These are phyloP conservation scores for Plasmodium gallinaceum DNA, from an alignment of 169 alveolate species.

Conservation along the genomic window DNA sequence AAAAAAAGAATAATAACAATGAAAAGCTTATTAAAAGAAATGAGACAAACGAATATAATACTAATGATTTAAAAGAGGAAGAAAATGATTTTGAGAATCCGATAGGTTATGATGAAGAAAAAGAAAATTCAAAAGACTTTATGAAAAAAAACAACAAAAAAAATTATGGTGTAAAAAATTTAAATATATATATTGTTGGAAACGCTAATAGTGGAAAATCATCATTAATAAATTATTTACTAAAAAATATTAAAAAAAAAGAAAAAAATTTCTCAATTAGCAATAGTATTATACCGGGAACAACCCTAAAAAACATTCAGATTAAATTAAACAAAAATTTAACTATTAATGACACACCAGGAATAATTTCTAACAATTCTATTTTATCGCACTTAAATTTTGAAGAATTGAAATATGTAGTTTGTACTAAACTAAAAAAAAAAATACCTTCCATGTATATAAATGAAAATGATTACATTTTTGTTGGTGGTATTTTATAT, in stretches of 20 bases:
- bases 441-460: constrained; percentile 58
- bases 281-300: constrained; percentile 86
- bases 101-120: neutral
- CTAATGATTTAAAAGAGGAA: neutral
- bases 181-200: constrained; percentile 57
- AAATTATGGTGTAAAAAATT: constrained; percentile 6
- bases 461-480: constrained; percentile 71
- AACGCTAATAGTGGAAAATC: constrained; percentile 75
- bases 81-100: neutral
- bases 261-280: constrained; percentile 34
- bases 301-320: constrained; percentile 81
- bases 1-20: constrained; percentile 11
- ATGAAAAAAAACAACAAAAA: neutral
- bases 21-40: neutral
- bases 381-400: constrained; percentile 79
- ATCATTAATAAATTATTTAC: constrained; percentile 47
- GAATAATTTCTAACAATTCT: constrained; percentile 82
- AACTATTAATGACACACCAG: constrained; percentile 86
- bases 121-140: neutral
- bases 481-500: constrained; percentile 68
- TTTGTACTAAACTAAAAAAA: constrained; percentile 61
- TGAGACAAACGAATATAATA: neutral
- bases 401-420: constrained; percentile 78
- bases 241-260: constrained; percentile 26
- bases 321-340: constrained; percentile 78